Conservation (phyloP, 805 yeast genomes). For the Teunomyces stri region DNA sequence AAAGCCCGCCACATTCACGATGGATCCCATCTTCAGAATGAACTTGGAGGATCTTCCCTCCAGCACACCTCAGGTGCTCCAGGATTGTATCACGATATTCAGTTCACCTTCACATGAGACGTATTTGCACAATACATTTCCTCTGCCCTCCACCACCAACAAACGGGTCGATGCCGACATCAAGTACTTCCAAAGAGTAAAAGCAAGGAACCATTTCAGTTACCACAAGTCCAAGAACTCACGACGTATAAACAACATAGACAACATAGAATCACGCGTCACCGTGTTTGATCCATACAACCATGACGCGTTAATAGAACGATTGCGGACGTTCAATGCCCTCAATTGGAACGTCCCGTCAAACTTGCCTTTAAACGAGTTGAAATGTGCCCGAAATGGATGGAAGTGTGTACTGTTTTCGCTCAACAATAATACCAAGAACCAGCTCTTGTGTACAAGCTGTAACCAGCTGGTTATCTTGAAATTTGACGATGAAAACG, state of each 20-base stretch:
- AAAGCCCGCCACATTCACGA: background rate
- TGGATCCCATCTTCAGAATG: constrained; percentile 11
- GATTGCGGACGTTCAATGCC: constrained; percentile 45
- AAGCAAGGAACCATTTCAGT: constrained; percentile 33
- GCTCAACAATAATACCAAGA: constrained; percentile 19
- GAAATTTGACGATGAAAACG: constrained; percentile 28
- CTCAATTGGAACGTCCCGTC: constrained; percentile 47
- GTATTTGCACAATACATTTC: constrained; percentile 2
- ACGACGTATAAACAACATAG: constrained; percentile 8
- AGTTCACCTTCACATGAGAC: constrained; percentile 14
- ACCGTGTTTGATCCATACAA: constrained; percentile 39
- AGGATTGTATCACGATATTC: constrained; percentile 23
- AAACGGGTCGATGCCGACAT: constrained; percentile 25
- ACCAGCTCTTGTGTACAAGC: constrained; percentile 32
- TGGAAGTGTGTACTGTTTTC: constrained; percentile 47
- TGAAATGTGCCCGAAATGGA: constrained; percentile 50
- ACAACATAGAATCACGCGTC: constrained; percentile 13
- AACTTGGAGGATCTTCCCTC: constrained; percentile 11
- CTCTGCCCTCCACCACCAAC: constrained; percentile 12
- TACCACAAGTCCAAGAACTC: constrained; percentile 31
- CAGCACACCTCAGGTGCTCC: constrained; percentile 22
- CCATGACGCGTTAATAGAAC: constrained; percentile 28
- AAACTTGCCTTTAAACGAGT: constrained; percentile 36
- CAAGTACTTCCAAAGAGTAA: constrained; percentile 36
- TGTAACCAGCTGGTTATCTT: constrained; percentile 31